These are phyloP conservation scores for Schizosaccharomyces octosporus DNA, from an alignment of 805 yeast genomes.

Conservation along the genomic window DNA sequence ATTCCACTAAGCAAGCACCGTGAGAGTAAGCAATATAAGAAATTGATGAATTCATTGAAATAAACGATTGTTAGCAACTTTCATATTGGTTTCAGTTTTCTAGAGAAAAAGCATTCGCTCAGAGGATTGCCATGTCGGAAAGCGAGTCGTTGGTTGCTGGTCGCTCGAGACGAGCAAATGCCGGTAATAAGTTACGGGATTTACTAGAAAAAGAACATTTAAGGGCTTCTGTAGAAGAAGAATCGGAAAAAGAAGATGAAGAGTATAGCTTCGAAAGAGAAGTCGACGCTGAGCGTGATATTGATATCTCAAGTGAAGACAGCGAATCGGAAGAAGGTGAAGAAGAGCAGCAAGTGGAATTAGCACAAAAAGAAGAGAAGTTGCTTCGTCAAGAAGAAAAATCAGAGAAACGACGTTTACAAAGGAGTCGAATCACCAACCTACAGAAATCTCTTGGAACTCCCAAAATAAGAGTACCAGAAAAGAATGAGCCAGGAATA, in stretches of 20 bases:
- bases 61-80: too few species aligned
- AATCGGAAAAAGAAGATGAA: not conserved
- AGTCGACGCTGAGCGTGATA: not conserved
- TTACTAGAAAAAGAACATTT: not conserved
- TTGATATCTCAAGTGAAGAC: not conserved
- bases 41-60: too few species aligned
- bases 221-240: not conserved
- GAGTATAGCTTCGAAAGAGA: not conserved
- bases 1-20: too few species aligned
- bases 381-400: not conserved
- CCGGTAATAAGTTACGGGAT: not conserved
- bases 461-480: not conserved
- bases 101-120: not conserved
- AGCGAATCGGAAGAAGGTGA: not conserved
- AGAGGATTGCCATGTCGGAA: not conserved
- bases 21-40: too few species aligned
- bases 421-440: not conserved
- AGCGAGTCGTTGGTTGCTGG: not conserved
- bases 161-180: constrained; percentile 1
- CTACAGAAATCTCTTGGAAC: not conserved
- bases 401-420: not conserved
- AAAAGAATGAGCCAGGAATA: not conserved
- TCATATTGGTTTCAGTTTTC: too few species aligned
- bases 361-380: not conserved
- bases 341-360: not conserved